phyloP scores from a whole-genome alignment of 306 rosid genomes.

The Medicago lupulina region DNA sequence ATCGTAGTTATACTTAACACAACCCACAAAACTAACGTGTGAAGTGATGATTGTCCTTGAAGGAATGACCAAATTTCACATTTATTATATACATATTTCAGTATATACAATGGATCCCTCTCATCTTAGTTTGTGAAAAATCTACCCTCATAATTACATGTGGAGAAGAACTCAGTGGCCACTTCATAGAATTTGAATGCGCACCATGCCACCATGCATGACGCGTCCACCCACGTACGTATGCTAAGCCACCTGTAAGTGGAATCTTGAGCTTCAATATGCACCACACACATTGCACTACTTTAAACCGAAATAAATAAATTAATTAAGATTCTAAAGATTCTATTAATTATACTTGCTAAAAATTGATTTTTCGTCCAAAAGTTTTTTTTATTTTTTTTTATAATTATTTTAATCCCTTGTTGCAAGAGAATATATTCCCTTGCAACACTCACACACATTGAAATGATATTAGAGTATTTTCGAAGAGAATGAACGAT shows the following conservation, averaged over 20 bases:
- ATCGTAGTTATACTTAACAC: too few species aligned
- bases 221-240: constrained; percentile 29
- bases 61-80: background rate
- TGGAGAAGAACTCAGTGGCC: constrained; percentile 43
- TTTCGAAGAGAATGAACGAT: too few species aligned
- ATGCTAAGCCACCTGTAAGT: constrained; percentile 6
- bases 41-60: too few species aligned
- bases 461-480: too few species aligned
- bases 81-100: too few species aligned
- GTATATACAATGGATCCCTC: background rate
- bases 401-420: too few species aligned
- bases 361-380: too few species aligned
- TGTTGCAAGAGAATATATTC: too few species aligned
- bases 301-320: background rate
- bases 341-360: background rate
- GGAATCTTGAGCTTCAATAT: constrained; percentile 37
- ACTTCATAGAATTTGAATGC: constrained; percentile 24
- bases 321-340: background rate
- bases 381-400: too few species aligned
- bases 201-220: constrained; percentile 34
- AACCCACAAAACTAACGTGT: too few species aligned
- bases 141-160: background rate
- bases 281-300: background rate
- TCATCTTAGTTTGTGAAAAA: background rate
- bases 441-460: too few species aligned